Conservation (phyloP, 2,329 filamentous ascomycete species). For the Colletotrichum truncatum region DNA sequence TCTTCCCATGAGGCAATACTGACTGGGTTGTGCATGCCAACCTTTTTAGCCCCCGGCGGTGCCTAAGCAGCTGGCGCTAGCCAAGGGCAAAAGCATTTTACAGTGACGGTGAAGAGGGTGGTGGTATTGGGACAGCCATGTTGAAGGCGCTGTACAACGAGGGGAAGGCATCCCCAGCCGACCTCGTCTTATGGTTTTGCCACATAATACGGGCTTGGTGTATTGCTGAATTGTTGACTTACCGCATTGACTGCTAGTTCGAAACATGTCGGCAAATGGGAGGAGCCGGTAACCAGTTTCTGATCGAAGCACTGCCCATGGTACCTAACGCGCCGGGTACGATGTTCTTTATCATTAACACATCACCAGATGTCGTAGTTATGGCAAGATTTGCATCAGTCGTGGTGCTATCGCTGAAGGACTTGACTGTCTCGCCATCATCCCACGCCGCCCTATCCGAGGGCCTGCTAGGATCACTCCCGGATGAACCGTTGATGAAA, state of each 20-base stretch:
- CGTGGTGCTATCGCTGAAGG: neutral
- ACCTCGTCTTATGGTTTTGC: neutral
- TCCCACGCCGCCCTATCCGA: neutral
- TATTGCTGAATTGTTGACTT: neutral
- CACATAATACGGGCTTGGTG: neutral
- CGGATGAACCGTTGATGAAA: neutral
- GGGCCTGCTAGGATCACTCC: neutral
- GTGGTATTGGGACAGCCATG: neutral
- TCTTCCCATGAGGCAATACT: neutral
- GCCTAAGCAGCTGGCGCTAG: neutral
- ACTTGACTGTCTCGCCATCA: neutral
- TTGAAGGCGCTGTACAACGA: neutral
- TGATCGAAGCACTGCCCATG: slow-evolving; percentile 12
- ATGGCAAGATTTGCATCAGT: neutral
- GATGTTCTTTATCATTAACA: neutral
- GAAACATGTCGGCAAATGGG: slow-evolving; percentile 17
- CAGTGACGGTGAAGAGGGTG: neutral
- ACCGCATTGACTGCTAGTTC: slow-evolving; percentile 18
- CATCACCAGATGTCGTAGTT: slow-evolving; percentile 7
- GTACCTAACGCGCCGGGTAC: no score
- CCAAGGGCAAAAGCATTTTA: neutral
- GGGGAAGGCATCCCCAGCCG: neutral
- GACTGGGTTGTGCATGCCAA: slow-evolving; percentile 14
- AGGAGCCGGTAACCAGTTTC: slow-evolving; percentile 1
- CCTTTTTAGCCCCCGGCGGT: neutral